A percentile compares a stretch with the other conserved stretches of the same genome.
Conservation (phyloP, 768 basidiomycete species). For the Strobilomyces echinocephalus region DNA sequence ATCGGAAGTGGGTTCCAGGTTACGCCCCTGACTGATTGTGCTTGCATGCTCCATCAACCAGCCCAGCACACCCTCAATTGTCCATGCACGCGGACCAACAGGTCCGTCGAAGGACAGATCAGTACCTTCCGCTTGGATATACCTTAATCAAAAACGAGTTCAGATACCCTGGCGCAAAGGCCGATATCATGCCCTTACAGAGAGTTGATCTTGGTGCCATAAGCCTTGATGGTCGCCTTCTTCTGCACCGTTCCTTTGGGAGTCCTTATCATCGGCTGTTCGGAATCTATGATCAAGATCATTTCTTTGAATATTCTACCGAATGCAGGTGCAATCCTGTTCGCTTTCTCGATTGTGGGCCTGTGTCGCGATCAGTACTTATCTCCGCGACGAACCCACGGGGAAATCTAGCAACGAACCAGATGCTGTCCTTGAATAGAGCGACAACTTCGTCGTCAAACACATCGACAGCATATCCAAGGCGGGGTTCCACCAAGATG, state of each 20-base stretch:
- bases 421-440: not conserved
- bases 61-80: too few relatives aligned
- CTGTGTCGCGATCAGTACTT: not conserved
- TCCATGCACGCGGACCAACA: too few relatives aligned
- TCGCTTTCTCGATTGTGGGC: not conserved
- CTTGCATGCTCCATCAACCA: conserved; percentile 13
- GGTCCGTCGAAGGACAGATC: too few relatives aligned
- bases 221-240: too few relatives aligned
- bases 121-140: too few relatives aligned
- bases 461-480: not conserved
- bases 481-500: not conserved
- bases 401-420: not conserved
- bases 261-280: not conserved
- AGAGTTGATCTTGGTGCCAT: not conserved
- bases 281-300: not conserved
- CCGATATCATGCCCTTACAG: not conserved
- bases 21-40: not conserved
- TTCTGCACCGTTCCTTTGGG: not conserved
- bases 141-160: too few relatives aligned
- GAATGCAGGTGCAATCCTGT: not conserved
- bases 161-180: too few relatives aligned
- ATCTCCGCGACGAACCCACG: too few relatives aligned
- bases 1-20: conserved; percentile 6
- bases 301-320: not conserved
- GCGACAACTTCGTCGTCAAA: not conserved